Percentiles rank a stretch among this genome's conserved stretches.
Evolutionary conservation across 306 rosid genomes (phyloP).

Genomic region (Prunus salicina): DNA sequence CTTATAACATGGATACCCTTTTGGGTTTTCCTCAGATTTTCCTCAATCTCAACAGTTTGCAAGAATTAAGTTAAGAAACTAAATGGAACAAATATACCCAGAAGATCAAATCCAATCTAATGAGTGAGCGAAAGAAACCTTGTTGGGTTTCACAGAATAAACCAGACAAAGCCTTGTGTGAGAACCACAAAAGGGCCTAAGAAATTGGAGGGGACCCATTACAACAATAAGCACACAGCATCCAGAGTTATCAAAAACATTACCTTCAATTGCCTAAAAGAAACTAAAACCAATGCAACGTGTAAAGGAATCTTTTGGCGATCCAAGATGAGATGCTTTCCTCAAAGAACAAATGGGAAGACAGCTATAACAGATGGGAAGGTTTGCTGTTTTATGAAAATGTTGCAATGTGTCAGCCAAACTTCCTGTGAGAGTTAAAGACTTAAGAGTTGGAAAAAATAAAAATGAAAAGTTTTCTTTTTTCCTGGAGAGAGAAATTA

Average conservation of each 20-base stretch:
- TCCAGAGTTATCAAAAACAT: slow-evolving; percentile 19
- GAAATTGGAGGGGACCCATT: slow-evolving; percentile 24
- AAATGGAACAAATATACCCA: slow-evolving; percentile 23
- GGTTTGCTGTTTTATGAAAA: slow-evolving; percentile 27
- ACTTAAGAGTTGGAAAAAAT: background rate
- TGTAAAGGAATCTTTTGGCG: slow-evolving; percentile 34
- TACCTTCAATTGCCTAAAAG: slow-evolving; percentile 25
- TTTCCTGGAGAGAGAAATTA: background rate
- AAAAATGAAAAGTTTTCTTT: background rate
- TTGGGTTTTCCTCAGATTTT: slow-evolving; percentile 5
- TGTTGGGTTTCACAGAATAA: slow-evolving; percentile 34
- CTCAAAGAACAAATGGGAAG: slow-evolving; percentile 32
- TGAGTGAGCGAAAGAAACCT: slow-evolving; percentile 26
- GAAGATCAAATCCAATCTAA: slow-evolving; percentile 28
- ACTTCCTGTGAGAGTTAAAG: slow-evolving; percentile 39
- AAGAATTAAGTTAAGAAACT: slow-evolving; percentile 19
- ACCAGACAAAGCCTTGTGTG: slow-evolving; percentile 30
- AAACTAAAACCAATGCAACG: slow-evolving; percentile 34
- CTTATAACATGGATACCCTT: slow-evolving; percentile 3
- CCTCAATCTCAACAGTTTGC: slow-evolving; percentile 25
- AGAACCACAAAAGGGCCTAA: slow-evolving; percentile 13
- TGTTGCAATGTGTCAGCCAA: slow-evolving; percentile 28
- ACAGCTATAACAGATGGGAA: slow-evolving; percentile 36
- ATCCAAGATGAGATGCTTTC: slow-evolving; percentile 41
- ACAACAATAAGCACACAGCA: slow-evolving; percentile 10